Conservation (phyloP, 2,329 filamentous ascomycete genomes). For the Talaromyces piceae region DNA sequence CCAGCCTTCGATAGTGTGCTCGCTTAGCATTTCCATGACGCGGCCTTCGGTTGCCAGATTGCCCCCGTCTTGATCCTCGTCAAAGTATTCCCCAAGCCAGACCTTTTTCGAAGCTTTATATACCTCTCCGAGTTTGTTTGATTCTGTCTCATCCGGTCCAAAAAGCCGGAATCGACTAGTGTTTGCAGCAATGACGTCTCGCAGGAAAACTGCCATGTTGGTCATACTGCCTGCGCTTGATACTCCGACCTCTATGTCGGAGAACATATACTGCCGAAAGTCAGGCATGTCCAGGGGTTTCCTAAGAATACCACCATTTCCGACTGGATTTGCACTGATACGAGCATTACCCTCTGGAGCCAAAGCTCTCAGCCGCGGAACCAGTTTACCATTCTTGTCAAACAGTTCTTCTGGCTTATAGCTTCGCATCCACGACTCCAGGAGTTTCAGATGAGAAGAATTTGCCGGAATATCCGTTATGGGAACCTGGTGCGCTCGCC, state of each 20-base stretch:
- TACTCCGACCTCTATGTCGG: constrained; percentile 54
- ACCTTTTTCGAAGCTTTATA: constrained; percentile 72
- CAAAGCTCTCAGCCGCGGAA: constrained; percentile 55
- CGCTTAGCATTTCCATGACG: constrained; percentile 79
- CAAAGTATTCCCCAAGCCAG: constrained; percentile 71
- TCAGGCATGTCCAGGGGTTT: constrained; percentile 63
- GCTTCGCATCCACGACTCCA: constrained; percentile 70
- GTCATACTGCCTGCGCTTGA: constrained; percentile 57
- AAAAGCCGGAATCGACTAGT: constrained; percentile 64
- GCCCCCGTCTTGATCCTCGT: constrained; percentile 66
- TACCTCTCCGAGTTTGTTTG: constrained; percentile 66
- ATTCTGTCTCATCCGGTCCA: constrained; percentile 73
- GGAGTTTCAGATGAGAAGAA: constrained; percentile 55
- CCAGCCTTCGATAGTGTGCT: constrained; percentile 75
- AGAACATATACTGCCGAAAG: constrained; percentile 60
- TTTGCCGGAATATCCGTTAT: constrained; percentile 63
- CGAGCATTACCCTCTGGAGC: constrained; percentile 58
- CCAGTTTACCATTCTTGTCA: constrained; percentile 55
- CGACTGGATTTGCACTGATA: constrained; percentile 71
- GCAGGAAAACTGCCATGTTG: constrained; percentile 60
- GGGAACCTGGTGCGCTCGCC: constrained; percentile 71
- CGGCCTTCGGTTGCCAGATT: constrained; percentile 62
- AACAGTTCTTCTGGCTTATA: constrained; percentile 70
- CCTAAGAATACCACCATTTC: constrained; percentile 61
- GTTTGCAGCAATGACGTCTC: constrained; percentile 60